Percentiles rank a stretch among this genome's conserved stretches.
Evolutionary conservation across 192 early-diverging fungal species (phyloP).

Genomic region (Backusella parvicylindrica): DNA sequence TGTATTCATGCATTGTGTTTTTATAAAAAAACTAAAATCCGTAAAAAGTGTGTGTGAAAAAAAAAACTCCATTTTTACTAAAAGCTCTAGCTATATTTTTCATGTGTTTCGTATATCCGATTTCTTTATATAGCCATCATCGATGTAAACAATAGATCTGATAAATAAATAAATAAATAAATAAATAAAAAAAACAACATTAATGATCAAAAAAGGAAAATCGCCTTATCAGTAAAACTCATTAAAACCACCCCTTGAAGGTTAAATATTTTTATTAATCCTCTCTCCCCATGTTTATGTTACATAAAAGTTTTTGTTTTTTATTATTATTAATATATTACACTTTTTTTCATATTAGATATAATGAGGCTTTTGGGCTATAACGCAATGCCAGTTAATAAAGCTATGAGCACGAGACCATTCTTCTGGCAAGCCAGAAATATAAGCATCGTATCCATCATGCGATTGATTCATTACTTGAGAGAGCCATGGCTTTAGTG

Average conservation of each 20-base stretch:
- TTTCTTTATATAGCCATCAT: not conserved
- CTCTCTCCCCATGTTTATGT: not conserved
- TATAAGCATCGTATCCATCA: slow-evolving; percentile 12
- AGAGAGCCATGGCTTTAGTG: slow-evolving; percentile 25
- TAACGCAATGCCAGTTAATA: slow-evolving; percentile 31
- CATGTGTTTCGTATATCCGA: not conserved
- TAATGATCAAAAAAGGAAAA: not conserved
- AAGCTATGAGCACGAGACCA: slow-evolving; percentile 25
- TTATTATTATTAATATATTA: not conserved
- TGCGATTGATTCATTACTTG: not conserved
- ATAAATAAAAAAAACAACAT: not conserved
- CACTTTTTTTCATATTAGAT: not conserved
- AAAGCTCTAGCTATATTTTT: not conserved
- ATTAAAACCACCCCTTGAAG: not conserved
- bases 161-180: not conserved
- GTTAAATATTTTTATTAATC: not conserved
- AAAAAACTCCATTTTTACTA: not conserved
- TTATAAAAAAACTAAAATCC: not conserved
- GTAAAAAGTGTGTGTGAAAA: not conserved
- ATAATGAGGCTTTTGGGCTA: slow-evolving; percentile 30
- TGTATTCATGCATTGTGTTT: not conserved
- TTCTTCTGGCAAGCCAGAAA: slow-evolving; percentile 18
- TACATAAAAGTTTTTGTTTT: not conserved
- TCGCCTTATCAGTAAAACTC: not conserved
- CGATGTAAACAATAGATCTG: not conserved